Conservation (phyloP, 2,329 filamentous ascomycete species). For the Didymella sp. region DNA sequence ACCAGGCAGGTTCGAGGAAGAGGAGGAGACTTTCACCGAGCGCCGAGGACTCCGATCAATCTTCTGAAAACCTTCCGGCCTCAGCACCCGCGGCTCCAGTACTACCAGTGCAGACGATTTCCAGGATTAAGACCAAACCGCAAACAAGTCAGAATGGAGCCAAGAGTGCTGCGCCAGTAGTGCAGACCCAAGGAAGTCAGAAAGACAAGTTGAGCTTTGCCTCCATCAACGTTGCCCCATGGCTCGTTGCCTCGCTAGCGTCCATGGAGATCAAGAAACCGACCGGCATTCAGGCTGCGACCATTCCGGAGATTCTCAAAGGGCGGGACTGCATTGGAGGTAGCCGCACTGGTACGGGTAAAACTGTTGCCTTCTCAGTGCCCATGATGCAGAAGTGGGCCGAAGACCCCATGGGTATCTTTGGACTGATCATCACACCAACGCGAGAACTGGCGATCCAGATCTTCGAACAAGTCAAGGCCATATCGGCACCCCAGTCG, state of each 20-base stretch:
- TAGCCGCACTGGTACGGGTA: conserved; percentile 93
- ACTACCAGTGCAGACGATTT: conserved; percentile 35
- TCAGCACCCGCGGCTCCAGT: conserved; percentile 2
- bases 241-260: conserved; percentile 82
- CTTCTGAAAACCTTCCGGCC: conserved; percentile 5
- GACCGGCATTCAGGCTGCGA: conserved; percentile 90
- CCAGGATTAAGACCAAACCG: conserved; percentile 46
- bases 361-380: conserved; percentile 94
- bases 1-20: conserved; percentile 46
- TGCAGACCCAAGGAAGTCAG: conserved; percentile 3
- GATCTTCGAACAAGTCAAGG: conserved; percentile 95
- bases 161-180: conserved; percentile 7
- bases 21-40: conserved; percentile 45
- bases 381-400: conserved; percentile 95
- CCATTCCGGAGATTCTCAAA: conserved; percentile 90
- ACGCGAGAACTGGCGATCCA: conserved; percentile 86
- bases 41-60: conserved; percentile 26
- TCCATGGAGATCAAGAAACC: conserved; percentile 84
- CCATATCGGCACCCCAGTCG: conserved; percentile 85
- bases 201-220: conserved; percentile 69
- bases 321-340: conserved; percentile 93
- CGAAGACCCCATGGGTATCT: conserved; percentile 89
- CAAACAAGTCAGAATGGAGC: background rate
- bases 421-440: conserved; percentile 80
- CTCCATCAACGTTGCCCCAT: conserved; percentile 76